Evolutionary conservation across 2,329 filamentous ascomycete species (phyloP), one percentile per base, ranked within the genome.

Genomic region (Hypoxylon sp.): DNA sequence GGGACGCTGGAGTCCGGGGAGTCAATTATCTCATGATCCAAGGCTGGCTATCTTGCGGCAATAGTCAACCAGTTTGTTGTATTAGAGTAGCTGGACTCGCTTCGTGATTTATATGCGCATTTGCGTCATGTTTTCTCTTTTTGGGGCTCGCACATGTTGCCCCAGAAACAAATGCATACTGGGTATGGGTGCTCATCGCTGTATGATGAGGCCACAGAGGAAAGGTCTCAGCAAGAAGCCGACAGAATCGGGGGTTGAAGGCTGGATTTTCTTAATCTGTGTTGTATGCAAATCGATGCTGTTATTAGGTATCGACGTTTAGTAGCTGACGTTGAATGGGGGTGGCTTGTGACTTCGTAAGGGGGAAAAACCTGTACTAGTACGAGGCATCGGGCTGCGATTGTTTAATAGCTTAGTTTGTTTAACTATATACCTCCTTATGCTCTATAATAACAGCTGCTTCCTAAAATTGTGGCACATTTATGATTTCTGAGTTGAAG

Each of bases 311-410:
- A 27, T 35, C 25, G 12, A 34, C 38, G 23, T n/a, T 38, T 31
- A 9, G 34, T 23, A 48, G 25, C 26, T 45, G 21, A 23, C 40
- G 35, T 45, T 36, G 36, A 38, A 43, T 34, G 27, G n/a, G n/a
- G 12, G 23, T n/a, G 44, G 32, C 19, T 43, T 31, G 32, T 35
- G 27, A 41, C 51, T 52, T 55, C 31, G 44, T 48, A n/a, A n/a
- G n/a, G n/a, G n/a, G n/a, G n/a, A n/a, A 23, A 38, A 48, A 38
- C 55, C 38, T 58, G 55, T 58, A 55, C 15, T 46, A 55, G 21
- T 54, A n/a, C n/a, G n/a, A n/a, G n/a, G n/a, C n/a, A n/a, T n/a
- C n/a, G n/a, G n/a, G n/a, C n/a, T n/a, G n/a, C n/a, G n/a, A n/a
- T n/a, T n/a, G n/a, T n/a, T n/a, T n/a, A n/a, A n/a, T n/a, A n/a